Percentiles rank a stretch among this genome's conserved stretches.
phyloP scores from a whole-genome alignment of 495 filamentous ascomycete species.

The Penicillium goetzii region DNA sequence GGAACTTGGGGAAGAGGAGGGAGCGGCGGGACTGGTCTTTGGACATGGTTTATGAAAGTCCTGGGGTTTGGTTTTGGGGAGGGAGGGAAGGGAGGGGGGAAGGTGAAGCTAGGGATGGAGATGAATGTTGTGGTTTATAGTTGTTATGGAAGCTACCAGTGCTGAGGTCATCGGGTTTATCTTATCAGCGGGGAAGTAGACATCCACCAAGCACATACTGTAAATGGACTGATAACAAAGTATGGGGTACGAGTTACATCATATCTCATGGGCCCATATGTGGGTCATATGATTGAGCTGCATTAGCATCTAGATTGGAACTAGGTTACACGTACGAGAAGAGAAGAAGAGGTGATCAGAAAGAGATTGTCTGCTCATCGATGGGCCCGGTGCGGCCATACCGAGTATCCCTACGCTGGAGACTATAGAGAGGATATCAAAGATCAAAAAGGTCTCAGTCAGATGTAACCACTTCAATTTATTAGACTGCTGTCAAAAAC shows the following conservation, averaged over 20 bases:
- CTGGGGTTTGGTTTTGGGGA: background rate
- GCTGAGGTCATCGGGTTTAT: slow-evolving; percentile 21
- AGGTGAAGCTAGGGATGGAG: slow-evolving; percentile 5
- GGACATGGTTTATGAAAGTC: slow-evolving; percentile 13
- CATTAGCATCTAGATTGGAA: background rate
- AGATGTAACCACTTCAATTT: background rate
- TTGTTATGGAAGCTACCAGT: background rate
- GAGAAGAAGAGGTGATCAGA: background rate
- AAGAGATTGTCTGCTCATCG: background rate
- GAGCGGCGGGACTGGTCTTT: slow-evolving; percentile 20
- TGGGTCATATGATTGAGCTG: background rate
- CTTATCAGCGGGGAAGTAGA: slow-evolving; percentile 12
- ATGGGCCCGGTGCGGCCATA: background rate
- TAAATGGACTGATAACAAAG: background rate
- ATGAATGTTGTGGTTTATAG: background rate
- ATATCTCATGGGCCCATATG: background rate
- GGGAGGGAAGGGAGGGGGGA: background rate
- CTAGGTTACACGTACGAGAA: background rate
- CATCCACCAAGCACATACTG: no score
- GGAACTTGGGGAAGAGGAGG: slow-evolving; percentile 48
- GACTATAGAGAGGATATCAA: background rate
- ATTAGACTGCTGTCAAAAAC: background rate
- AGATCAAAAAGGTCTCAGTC: background rate
- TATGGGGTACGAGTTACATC: background rate
- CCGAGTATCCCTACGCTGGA: background rate